phyloP scores from a whole-genome alignment of 345 rosid species.

The Syzygium aqueum region DNA sequence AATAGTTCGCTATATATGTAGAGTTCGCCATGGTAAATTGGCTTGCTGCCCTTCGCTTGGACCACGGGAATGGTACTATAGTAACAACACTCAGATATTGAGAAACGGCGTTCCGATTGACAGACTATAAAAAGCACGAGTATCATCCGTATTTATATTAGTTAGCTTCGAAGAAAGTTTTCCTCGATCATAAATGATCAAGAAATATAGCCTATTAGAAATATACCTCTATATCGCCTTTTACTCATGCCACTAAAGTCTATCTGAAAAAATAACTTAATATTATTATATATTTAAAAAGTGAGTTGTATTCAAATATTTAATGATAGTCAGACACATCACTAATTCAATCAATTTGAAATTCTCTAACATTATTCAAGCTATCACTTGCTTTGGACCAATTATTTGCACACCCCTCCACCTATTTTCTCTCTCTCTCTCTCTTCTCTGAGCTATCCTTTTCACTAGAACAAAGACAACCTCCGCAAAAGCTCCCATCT shows the following conservation, averaged over 20 bases:
- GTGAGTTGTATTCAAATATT: not conserved
- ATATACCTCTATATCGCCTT: not conserved
- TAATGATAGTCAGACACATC: not conserved
- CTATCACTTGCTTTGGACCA: not conserved
- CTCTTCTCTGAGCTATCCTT: not conserved
- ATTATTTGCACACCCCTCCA: not conserved
- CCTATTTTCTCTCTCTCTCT: not conserved
- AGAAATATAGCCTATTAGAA: not conserved
- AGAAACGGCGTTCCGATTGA: not conserved
- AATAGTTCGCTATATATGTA: not conserved
- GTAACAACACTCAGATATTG: not conserved
- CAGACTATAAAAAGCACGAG: not conserved
- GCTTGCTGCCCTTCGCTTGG: not conserved
- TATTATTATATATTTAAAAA: not conserved
- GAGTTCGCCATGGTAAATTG: not conserved
- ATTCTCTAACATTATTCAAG: not conserved
- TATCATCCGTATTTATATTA: not conserved
- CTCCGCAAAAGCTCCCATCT: not conserved
- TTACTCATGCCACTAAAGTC: not conserved
- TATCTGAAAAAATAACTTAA: not conserved
- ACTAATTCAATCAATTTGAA: not conserved
- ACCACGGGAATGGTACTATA: not conserved
- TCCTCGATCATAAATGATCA: accelerated
- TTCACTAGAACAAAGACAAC: constrained; percentile 2
- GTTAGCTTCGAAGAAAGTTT: not conserved